phyloP scores from a whole-genome alignment of 768 basidiomycete genomes.

The Lepiota subincarnata region DNA sequence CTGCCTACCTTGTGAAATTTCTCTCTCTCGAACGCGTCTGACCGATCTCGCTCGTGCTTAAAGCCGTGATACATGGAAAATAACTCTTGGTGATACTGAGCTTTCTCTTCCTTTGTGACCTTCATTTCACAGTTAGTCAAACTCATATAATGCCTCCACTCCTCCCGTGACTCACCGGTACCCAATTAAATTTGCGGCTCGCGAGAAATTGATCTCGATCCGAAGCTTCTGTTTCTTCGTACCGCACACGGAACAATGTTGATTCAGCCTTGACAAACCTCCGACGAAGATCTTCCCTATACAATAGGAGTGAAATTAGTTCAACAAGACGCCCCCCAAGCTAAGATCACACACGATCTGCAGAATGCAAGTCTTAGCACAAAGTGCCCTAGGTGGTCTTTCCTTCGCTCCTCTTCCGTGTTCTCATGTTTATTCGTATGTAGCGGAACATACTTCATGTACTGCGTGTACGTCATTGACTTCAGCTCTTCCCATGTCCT shows the following conservation, averaged over 20 bases:
- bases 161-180: conserved; percentile 36
- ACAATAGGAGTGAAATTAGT: not conserved
- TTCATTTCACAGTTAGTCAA: conserved; percentile 20
- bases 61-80: conserved; percentile 38
- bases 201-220: conserved; percentile 68
- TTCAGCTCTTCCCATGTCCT: conserved; percentile 76
- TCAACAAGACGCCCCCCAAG: not conserved
- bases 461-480: conserved; percentile 55
- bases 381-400: conserved; percentile 90
- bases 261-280: conserved; percentile 90
- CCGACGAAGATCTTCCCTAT: conserved; percentile 83
- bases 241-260: conserved; percentile 79
- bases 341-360: conserved; percentile 68
- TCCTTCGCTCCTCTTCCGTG: conserved; percentile 61
- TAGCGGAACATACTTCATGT: conserved; percentile 74
- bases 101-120: conserved; percentile 61
- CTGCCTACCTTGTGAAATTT: conserved; percentile 69
- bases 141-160: not conserved
- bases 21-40: conserved; percentile 40
- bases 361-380: conserved; percentile 93
- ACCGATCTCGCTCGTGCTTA: conserved; percentile 29
- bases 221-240: conserved; percentile 51
- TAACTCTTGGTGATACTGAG: conserved; percentile 43
- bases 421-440: conserved; percentile 44
- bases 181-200: conserved; percentile 63